A percentile compares a stretch with the other conserved stretches of the same genome.
phyloP scores from a whole-genome alignment of 2,329 filamentous ascomycete genomes.

The Teratosphaeria nubilosa region DNA sequence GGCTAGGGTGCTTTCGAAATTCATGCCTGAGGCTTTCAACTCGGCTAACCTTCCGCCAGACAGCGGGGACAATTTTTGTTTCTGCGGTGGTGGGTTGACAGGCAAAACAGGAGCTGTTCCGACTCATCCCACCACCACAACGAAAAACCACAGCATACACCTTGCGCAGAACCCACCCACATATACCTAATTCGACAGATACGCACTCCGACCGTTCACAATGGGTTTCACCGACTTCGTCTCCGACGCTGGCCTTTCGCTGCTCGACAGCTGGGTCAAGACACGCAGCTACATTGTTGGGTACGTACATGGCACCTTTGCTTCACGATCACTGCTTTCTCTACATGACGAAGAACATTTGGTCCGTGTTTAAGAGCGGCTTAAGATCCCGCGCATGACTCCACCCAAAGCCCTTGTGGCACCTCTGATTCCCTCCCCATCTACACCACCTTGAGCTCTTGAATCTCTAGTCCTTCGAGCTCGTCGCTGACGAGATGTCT shows the following conservation, averaged over 20 bases:
- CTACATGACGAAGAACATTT: conserved; percentile 72
- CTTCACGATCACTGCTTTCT: conserved; percentile 15
- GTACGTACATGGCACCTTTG: conserved; percentile 45
- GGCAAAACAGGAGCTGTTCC: conserved; percentile 53
- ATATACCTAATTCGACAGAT: background rate
- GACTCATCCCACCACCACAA: conserved; percentile 48
- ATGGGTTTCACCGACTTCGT: conserved; percentile 64
- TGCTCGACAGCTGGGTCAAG: conserved; percentile 62
- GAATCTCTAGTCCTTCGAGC: conserved; percentile 9
- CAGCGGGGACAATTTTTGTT: conserved; percentile 26
- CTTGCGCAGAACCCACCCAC: background rate
- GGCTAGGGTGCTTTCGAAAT: background rate
- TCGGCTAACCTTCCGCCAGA: background rate
- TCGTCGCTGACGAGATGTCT: background rate
- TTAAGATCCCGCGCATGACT: conserved; percentile 85
- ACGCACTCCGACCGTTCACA: conserved; percentile 22
- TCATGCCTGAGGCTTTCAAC: background rate
- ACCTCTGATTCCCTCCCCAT: conserved; percentile 52
- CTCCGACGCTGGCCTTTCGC: conserved; percentile 54
- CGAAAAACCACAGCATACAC: conserved; percentile 33
- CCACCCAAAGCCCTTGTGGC: conserved; percentile 66
- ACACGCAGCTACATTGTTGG: conserved; percentile 74
- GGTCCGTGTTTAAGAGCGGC: conserved; percentile 93
- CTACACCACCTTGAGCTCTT: background rate
- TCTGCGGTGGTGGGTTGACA: conserved; percentile 6